Evolutionary conservation across 352 stramenopile species (phyloP).

Genomic region (Globisporangium paddicum): DNA sequence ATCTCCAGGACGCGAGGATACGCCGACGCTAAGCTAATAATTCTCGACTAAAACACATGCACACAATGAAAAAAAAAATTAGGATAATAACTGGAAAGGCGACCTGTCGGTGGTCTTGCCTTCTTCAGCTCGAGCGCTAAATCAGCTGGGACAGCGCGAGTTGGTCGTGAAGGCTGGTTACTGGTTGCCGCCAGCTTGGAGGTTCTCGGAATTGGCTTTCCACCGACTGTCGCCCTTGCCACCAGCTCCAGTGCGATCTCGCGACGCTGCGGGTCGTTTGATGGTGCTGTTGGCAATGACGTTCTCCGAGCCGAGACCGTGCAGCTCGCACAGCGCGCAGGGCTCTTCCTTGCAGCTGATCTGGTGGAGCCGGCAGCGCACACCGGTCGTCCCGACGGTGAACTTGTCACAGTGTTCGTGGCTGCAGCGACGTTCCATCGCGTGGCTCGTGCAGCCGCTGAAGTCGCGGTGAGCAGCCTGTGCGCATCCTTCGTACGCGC

Average conservation of each 20-base stretch:
- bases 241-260: not conserved
- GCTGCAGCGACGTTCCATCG: constrained; percentile 35
- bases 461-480: constrained; percentile 24
- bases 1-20: no score
- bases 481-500: constrained; percentile 51
- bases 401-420: constrained; percentile 69
- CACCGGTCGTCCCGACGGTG: constrained; percentile 16
- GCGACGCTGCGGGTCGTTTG: not conserved
- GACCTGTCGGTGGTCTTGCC: not conserved
- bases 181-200: constrained; percentile 2
- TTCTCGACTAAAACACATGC: not conserved
- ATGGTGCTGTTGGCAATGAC: not conserved
- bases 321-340: constrained; percentile 47
- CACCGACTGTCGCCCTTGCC: not conserved
- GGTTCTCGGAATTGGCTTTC: constrained; percentile 7
- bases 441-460: constrained; percentile 46
- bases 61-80: not conserved
- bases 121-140: not conserved
- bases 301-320: constrained; percentile 4
- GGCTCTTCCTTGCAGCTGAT: constrained; percentile 44
- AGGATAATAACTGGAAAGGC: not conserved
- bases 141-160: not conserved
- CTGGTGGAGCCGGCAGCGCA: constrained; percentile 43
- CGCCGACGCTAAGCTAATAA: not conserved
- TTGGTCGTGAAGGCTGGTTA: not conserved